Conservation (phyloP, 208 protist species). For the Acanthamoeba castellanii region DNA sequence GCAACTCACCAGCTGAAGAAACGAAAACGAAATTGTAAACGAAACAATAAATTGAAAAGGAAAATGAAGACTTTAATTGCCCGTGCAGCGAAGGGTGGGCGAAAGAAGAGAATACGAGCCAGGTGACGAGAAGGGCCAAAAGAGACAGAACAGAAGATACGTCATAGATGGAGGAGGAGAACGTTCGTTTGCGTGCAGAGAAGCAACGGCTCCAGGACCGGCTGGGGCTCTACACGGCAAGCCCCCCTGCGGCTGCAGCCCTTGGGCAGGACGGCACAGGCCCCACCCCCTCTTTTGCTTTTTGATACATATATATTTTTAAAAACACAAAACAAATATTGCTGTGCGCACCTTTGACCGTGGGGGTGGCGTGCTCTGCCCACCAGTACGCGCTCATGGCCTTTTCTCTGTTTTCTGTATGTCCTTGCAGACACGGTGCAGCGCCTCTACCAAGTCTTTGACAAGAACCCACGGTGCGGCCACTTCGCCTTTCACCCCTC, state of each 20-base stretch:
- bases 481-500: background rate
- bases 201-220: background rate
- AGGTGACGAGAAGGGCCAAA: background rate
- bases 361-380: background rate
- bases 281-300: background rate
- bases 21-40: too few relatives aligned
- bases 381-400: background rate
- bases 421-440: background rate
- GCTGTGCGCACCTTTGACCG: too few relatives aligned
- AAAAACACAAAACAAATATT: too few relatives aligned
- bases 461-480: background rate
- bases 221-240: background rate
- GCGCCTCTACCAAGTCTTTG: background rate
- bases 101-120: too few relatives aligned
- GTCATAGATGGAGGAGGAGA: background rate
- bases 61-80: too few relatives aligned
- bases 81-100: too few relatives aligned
- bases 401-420: background rate
- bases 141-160: background rate
- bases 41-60: too few relatives aligned
- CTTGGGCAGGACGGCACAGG: background rate
- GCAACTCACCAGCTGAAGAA: background rate
- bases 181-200: slow-evolving; percentile 28
- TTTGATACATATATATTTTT: background rate
- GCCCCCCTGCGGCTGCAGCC: too few relatives aligned